These are phyloP conservation scores for Sporisorium iseilematis-ciliati DNA, from an alignment of 1,284 basidiomycete species.

Conservation along the genomic window DNA sequence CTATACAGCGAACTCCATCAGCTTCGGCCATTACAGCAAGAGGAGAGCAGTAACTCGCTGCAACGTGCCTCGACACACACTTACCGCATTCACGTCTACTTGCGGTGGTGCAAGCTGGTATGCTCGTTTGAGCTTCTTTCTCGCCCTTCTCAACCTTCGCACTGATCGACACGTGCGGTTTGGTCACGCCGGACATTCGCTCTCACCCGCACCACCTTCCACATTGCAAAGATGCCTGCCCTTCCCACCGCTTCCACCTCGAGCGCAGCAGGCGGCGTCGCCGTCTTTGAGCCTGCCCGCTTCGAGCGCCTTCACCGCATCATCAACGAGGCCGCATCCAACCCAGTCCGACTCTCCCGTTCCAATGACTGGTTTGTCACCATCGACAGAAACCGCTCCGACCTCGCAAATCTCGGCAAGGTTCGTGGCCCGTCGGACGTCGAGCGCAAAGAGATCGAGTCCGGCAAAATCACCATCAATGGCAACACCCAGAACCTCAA, in stretches of 20 bases:
- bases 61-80: neutral
- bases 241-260: slow-evolving; percentile 32
- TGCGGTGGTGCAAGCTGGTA: slow-evolving; percentile 7
- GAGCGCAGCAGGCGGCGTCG: slow-evolving; percentile 25
- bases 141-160: neutral
- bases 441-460: slow-evolving; percentile 66
- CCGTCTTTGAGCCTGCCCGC: slow-evolving; percentile 60
- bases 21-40: too few species aligned
- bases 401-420: slow-evolving; percentile 61
- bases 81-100: neutral
- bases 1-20: too few species aligned
- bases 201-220: neutral
- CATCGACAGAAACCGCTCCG: slow-evolving; percentile 59
- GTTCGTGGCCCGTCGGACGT: slow-evolving; percentile 54
- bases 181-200: neutral
- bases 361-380: slow-evolving; percentile 66
- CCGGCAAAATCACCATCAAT: slow-evolving; percentile 62
- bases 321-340: slow-evolving; percentile 53
- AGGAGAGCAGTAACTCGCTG: too few species aligned
- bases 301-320: slow-evolving; percentile 63
- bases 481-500: slow-evolving; percentile 60
- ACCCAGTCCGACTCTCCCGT: slow-evolving; percentile 48
- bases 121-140: slow-evolving; percentile 20
- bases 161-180: neutral
- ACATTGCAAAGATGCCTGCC: slow-evolving; percentile 19